Percentiles rank a stretch among this genome's conserved stretches.
These are phyloP conservation scores for cucumber (Cucumis sativus) DNA, from an alignment of 306 rosid genomes.

Conservation along the genomic window Cucumber_9930_V3 NC_026655.2:30055501-30056000, in stretches of 20 bases:
- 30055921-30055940: neutral
- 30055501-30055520: neutral
- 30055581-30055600: neutral
- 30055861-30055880: neutral
- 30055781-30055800: slow-evolving; percentile 77
- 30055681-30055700: slow-evolving; percentile 30
- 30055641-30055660: slow-evolving; percentile 55
- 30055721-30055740: neutral
- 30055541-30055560: neutral
- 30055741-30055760: neutral
- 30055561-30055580: neutral
- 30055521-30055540: too few relatives aligned
- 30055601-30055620: slow-evolving; percentile 48
- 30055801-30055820: slow-evolving; percentile 55
- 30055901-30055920: neutral
- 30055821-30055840: slow-evolving; percentile 72
- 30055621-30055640: slow-evolving; percentile 29
- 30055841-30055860: slow-evolving; percentile 41
- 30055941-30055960: neutral
- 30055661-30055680: slow-evolving; percentile 73
- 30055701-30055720: neutral
- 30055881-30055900: neutral
- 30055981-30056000: neutral
- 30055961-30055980: neutral
- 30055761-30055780: slow-evolving; percentile 67